These are phyloP conservation scores for Triangularia setosa DNA, from an alignment of 2,329 filamentous ascomycete genomes.

Conservation along the genomic window DNA sequence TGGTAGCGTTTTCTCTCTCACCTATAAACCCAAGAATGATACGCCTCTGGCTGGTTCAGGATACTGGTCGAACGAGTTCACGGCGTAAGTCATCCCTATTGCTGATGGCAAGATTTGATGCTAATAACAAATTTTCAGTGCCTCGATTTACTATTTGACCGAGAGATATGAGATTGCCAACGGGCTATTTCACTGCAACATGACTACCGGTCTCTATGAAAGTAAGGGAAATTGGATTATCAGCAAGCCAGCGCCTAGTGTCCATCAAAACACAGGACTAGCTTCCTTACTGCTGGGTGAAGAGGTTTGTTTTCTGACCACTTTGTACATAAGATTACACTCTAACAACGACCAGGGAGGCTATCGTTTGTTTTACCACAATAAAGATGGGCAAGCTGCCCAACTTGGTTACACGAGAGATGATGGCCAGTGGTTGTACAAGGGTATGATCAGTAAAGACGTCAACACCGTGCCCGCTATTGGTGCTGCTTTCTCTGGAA, in stretches of 20 bases:
- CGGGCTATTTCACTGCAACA: constrained; percentile 33
- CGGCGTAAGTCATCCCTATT: constrained; percentile 30
- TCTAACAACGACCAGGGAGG: constrained; percentile 22
- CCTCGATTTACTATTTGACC: constrained; percentile 36
- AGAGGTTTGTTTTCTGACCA: background rate
- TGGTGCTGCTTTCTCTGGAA: constrained; percentile 28
- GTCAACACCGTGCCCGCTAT: constrained; percentile 29
- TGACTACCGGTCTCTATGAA: constrained; percentile 32
- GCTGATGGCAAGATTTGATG: background rate
- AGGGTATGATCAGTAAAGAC: constrained; percentile 33
- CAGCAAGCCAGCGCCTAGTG: constrained; percentile 26
- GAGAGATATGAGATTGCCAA: constrained; percentile 31
- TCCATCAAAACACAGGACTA: constrained; percentile 32
- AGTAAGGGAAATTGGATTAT: constrained; percentile 31
- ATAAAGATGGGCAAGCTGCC: constrained; percentile 30
- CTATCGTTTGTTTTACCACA: constrained; percentile 39
- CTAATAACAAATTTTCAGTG: constrained; percentile 23
- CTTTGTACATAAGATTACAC: background rate
- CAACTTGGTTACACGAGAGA: constrained; percentile 31
- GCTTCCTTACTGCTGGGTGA: constrained; percentile 32
- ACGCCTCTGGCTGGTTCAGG: constrained; percentile 35
- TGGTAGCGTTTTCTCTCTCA: constrained; percentile 28
- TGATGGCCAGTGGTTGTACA: constrained; percentile 29
- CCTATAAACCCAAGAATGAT: constrained; percentile 30
- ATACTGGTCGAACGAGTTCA: constrained; percentile 31